Conservation (phyloP, 1,284 basidiomycete species). For the Pholiota adiposa region DNA sequence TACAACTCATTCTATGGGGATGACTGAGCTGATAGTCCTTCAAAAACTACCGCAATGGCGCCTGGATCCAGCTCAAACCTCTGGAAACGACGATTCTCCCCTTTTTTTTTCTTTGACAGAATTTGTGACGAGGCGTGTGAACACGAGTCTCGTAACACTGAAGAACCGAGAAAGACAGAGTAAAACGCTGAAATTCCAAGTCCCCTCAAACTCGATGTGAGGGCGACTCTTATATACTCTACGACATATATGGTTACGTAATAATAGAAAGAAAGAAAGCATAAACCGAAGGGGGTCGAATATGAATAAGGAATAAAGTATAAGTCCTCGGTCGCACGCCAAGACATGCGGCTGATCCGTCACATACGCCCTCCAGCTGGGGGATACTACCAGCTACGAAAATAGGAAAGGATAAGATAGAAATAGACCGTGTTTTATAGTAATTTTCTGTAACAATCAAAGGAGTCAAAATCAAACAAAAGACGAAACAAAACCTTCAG, state of each 20-base stretch:
- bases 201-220: not conserved
- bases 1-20: too few relatives aligned
- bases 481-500: not conserved
- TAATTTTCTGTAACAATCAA: not conserved
- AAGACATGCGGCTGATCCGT: not conserved
- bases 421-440: not conserved
- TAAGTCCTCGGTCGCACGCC: not conserved
- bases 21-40: too few relatives aligned
- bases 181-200: not conserved
- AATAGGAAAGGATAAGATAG: not conserved
- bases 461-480: not conserved
- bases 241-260: not conserved
- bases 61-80: too few relatives aligned
- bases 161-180: not conserved
- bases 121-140: not conserved
- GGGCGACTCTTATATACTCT: not conserved
- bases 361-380: slow-evolving; percentile 1
- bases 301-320: not conserved
- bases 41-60: too few relatives aligned
- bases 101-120: too few relatives aligned
- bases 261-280: not conserved
- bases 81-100: too few relatives aligned
- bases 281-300: not conserved
- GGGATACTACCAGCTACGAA: not conserved
- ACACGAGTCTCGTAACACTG: not conserved